These are phyloP conservation scores for Kentomonas sorsogonicus DNA, from an alignment of 208 protist genomes.

Conservation along the genomic window DNA sequence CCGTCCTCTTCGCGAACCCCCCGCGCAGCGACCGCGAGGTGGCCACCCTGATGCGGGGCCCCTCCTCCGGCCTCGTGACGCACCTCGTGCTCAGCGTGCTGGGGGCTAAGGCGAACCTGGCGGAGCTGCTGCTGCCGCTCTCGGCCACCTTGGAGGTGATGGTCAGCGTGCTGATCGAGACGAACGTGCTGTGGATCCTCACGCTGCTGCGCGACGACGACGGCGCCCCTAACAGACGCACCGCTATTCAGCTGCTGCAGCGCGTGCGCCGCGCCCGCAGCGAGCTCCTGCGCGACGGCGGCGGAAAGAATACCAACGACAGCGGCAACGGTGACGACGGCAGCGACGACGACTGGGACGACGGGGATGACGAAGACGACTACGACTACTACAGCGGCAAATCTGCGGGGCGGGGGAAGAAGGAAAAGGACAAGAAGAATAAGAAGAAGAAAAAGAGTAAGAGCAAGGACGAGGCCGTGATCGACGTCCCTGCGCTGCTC, in stretches of 20 bases:
- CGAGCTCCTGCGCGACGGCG: not conserved
- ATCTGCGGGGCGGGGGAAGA: not conserved
- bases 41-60: too few relatives aligned
- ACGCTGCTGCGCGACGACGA: too few relatives aligned
- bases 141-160: not conserved
- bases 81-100: not conserved
- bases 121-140: not conserved
- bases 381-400: not conserved
- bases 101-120: not conserved
- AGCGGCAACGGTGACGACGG: not conserved
- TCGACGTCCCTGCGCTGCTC: not conserved
- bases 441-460: conserved; percentile 15
- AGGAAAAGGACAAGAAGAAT: conserved; percentile 1
- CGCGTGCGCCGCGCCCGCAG: not conserved
- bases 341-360: not conserved
- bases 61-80: not conserved
- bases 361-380: not conserved
- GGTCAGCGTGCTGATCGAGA: not conserved
- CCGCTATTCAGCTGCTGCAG: not conserved
- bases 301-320: not conserved
- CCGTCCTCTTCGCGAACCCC: not conserved
- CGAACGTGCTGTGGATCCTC: not conserved
- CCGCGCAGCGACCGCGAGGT: not conserved
- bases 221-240: conserved; percentile 3
- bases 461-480: not conserved